Evolutionary conservation across 768 basidiomycete genomes (phyloP).

Genomic region (Podaxis sp.): DNA sequence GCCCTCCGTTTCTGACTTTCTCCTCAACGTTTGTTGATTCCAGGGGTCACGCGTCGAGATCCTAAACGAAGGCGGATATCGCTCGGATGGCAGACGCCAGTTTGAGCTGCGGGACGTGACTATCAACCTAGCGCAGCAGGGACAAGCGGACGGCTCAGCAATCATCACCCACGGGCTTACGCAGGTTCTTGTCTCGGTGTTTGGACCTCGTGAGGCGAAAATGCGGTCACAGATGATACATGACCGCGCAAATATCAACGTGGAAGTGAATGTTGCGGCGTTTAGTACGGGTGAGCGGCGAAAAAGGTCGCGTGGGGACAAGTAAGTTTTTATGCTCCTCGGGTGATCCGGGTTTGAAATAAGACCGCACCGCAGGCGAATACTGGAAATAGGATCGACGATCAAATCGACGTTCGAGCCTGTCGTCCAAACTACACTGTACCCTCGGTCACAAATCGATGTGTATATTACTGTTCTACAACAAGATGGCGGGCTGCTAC

Average conservation of each 20-base stretch:
- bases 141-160: slow-evolving; percentile 84
- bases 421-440: slow-evolving; percentile 85
- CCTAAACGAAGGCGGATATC: slow-evolving; percentile 81
- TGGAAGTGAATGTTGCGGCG: slow-evolving; percentile 83
- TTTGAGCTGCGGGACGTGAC: slow-evolving; percentile 84
- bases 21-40: slow-evolving; percentile 9
- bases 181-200: slow-evolving; percentile 82
- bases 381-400: slow-evolving; percentile 81
- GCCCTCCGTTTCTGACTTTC: not conserved
- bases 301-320: slow-evolving; percentile 79
- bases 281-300: slow-evolving; percentile 85
- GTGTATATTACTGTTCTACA: slow-evolving; percentile 91
- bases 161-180: slow-evolving; percentile 88
- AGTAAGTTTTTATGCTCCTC: slow-evolving; percentile 53
- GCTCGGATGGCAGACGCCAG: slow-evolving; percentile 91
- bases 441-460: slow-evolving; percentile 94
- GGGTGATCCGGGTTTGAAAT: slow-evolving; percentile 4
- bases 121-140: slow-evolving; percentile 75
- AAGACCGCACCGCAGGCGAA: slow-evolving; percentile 53
- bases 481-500: slow-evolving; percentile 90
- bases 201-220: slow-evolving; percentile 90
- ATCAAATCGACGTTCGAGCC: slow-evolving; percentile 97
- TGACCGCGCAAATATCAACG: slow-evolving; percentile 86
- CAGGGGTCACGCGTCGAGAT: slow-evolving; percentile 66
- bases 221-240: slow-evolving; percentile 78